Base-by-base conservation (phyloP, 495 filamentous ascomycete species). In the Chaetomium tenue region DNA sequence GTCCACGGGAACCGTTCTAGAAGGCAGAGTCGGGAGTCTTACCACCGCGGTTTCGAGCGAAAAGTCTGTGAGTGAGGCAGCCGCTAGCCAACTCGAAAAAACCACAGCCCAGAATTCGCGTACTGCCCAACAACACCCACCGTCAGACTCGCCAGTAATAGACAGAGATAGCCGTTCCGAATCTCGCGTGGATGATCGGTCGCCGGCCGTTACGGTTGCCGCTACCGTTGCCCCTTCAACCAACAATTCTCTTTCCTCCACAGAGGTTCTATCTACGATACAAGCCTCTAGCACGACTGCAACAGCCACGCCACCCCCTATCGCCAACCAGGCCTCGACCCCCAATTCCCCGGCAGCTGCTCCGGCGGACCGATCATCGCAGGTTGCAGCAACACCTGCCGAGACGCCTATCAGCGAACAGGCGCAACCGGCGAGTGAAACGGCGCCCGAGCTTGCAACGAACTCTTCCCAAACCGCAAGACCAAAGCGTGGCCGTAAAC, bases 401-500 rank as follows among this genome's bases (percentile, higher is more conserved):
- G 59, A 65, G 16, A 39, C 25, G 22, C 40, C 47, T 2, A 1
- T 62, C 16, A 60, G n/a, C 28, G 30, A 33, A 12, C 63, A 40
- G 22, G 8, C 59, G n/a, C 48, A 63, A n/a, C 26, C 58, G n/a
- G 28, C 20, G 2, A 16, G 20, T 15, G 62, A 52, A 42, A 13
- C 57, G 13, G 28, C 46, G 22, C 18, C 46, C 18, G 67, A 63
- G 54, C 30, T 53, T 0, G 20, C 61, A 3, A 25, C 56, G 15
- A 58, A 22, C 11, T 13, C 61, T 13, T 22, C 65, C 3, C 44
- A 51, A 13, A 12, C 63, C 8, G 46, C 63, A 28, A 66, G 58
- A 16, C 47, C 61, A 30, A 71, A 60, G 26, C 65, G 64, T 42
- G 33, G 42, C 1, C 67, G 64, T 44, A 75, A 72, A 58, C 65